Evolutionary conservation across 2,329 filamentous ascomycete species (phyloP), one percentile per base, ranked within the genome.

Genomic region (Pyrenochaeta sp.): DNA sequence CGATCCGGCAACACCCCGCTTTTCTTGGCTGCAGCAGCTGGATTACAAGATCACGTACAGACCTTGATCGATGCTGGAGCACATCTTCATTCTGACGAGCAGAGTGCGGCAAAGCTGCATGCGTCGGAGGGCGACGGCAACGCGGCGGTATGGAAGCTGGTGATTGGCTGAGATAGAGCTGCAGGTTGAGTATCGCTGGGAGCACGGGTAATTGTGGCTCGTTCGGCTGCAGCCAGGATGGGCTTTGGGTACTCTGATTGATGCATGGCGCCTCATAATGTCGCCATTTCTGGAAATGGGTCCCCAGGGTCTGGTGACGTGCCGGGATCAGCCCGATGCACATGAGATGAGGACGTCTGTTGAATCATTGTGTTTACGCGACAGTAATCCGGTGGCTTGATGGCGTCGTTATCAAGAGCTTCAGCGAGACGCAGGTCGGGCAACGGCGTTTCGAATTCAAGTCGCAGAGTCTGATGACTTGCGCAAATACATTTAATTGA

Each of bases 1-100:
- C 76, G 78, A 47, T 74, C 74, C 42, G 81, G 80, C 17, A 76
- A 80, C 53, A 84, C 82, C 35, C 81, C 82, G 44, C 72, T 85
- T 35, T 84, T 81, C 64, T 70, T 84, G 38, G 81, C 82, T 3
- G 81, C 82, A 35, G 79, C 79, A 53, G 79, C 79, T 20, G 81
- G 81, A 34, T 67, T 82, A 41, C 64, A 70, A 36, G 77, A 81
- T 35, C 80, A 84, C 55, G 81, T 83, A 45, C 59, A 71, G 49
- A 71, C 82, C 31, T 71, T 85, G 34, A 74, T 76, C 31, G 75
- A 79, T 61, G 80, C 80, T 10, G 82, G 82, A 13, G 82, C 81
- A 17, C 82, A 85, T 73, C 68, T 84, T 54, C 81, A 84, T 59
- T 74, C 78, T 3, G 80, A 82, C 46, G 82, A 85, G 68, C 67